These are phyloP conservation scores for Camelina laxa DNA, from an alignment of 345 rosid genomes.

Conservation along the genomic window DNA sequence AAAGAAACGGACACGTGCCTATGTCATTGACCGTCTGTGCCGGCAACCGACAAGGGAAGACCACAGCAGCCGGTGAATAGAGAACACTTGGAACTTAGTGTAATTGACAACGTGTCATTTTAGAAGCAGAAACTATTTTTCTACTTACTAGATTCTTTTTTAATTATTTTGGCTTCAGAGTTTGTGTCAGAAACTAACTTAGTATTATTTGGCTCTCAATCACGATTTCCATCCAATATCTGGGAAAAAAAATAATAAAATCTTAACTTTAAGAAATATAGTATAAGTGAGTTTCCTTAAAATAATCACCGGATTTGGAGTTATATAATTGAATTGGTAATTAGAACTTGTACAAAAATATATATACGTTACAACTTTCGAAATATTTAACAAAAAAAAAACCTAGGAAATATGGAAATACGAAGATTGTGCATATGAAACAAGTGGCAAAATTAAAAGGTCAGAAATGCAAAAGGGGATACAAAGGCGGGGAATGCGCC, in stretches of 20 bases:
- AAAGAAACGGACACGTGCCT: slow-evolving; percentile 48
- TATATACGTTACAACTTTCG: neutral
- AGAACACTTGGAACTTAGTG: slow-evolving; percentile 37
- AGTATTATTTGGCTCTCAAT: slow-evolving; percentile 22
- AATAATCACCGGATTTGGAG: neutral
- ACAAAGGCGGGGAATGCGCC: slow-evolving; percentile 5
- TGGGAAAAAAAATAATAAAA: neutral
- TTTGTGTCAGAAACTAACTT: slow-evolving; percentile 42
- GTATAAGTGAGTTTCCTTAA: neutral
- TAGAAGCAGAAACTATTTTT: slow-evolving; percentile 36
- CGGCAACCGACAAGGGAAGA: slow-evolving; percentile 49
- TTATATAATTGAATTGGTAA: neutral
- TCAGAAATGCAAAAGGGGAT: neutral
- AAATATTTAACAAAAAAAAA: neutral
- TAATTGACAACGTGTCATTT: slow-evolving; percentile 22
- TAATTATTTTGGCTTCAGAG: neutral
- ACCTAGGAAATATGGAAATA: neutral
- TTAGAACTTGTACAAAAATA: no score
- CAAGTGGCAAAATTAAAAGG: slow-evolving; percentile 7
- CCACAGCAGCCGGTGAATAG: slow-evolving; percentile 34
- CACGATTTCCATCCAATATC: slow-evolving; percentile 15
- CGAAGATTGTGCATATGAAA: slow-evolving; percentile 16
- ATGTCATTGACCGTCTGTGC: slow-evolving; percentile 31
- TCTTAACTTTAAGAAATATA: neutral
- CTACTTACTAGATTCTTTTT: neutral